Base-by-base conservation (phyloP, 495 filamentous ascomycete species). In the Trichoderma orchidacearum region DNA sequence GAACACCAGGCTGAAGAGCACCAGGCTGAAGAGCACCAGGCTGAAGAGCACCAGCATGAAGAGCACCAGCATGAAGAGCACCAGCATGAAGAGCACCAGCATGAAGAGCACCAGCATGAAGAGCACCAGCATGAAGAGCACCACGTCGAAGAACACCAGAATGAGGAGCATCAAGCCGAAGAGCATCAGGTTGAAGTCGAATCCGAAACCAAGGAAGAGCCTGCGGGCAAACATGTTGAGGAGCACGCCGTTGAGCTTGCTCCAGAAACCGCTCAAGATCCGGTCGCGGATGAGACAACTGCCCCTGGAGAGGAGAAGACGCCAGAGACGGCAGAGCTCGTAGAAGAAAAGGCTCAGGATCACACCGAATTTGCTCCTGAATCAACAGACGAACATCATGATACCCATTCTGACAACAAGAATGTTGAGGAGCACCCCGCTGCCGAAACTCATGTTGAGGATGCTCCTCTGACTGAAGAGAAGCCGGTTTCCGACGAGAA, bases 201-300 rank as follows among this genome's bases (percentile, higher is more conserved):
- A 17, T 28, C 29, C 1, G 31, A 17, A 25, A 35, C 54, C 3
- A n/a, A 32, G 6, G 23, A 8, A 25, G 55, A 59, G 15, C n/a
- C 32, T 35, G 32, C 32, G 8, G 8, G 8, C 32, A n/a, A 35
- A n/a, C 32, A 8, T 8, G 32, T n/a, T 35, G 52, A 58, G n/a
- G 62, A 60, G 17, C 9, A 56, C 25, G 32, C 54, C 4, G 21
- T 55, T 13, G 60, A 68, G 38, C 29, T 32, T 21, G 57, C 29
- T 9, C 29, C 31, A 11, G 58, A 57, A 45, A 30, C 59, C 8
- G 55, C 61, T 8, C 23, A 55, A 17, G 41, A 41, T 25, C 13
- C 60, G 27, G 9, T 29, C 17, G 51, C 54, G 21, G 31, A 55
- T n/a, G 32, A 32, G n/a, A 23, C 13, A 9, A 1, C 53, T 32